These are phyloP conservation scores for Dictyophora rubrovolvata DNA, from an alignment of 768 basidiomycete genomes.

Conservation along the genomic window DNA sequence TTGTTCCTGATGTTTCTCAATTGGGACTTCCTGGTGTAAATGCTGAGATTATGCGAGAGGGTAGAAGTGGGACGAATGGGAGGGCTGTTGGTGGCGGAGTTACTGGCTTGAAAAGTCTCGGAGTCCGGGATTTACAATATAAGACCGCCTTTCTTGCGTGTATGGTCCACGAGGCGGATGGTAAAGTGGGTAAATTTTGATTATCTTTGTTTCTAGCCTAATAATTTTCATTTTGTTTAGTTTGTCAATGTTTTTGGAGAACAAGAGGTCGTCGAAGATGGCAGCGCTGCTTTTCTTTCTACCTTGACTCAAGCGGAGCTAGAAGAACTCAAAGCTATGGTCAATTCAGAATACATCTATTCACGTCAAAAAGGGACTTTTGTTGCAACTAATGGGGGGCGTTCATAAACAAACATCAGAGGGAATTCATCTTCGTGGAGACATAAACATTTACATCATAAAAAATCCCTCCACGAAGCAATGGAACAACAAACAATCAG, in stretches of 20 bases:
- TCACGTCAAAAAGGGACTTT: constrained; percentile 93
- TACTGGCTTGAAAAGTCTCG: constrained; percentile 86
- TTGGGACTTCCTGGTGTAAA: constrained; percentile 92
- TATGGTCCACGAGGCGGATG: constrained; percentile 91
- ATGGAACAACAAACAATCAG: constrained; percentile 99
- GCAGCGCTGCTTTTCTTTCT: constrained; percentile 75
- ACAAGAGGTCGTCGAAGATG: constrained; percentile 67
- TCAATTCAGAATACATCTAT: constrained; percentile 91
- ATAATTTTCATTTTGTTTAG: constrained; percentile 24
- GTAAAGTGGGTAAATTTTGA: constrained; percentile 47
- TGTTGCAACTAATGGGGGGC: constrained; percentile 96
- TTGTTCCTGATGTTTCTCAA: constrained; percentile 96
- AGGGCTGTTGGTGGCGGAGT: constrained; percentile 75
- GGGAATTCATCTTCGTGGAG: constrained; percentile 96
- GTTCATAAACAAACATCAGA: constrained; percentile 95
- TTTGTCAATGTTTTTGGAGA: constrained; percentile 85
- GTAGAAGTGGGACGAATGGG: constrained; percentile 48
- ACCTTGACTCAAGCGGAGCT: constrained; percentile 90
- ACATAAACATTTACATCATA: constrained; percentile 96
- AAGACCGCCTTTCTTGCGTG: constrained; percentile 98
- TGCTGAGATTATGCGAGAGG: constrained; percentile 83
- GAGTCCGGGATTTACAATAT: constrained; percentile 92
- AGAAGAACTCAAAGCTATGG: constrained; percentile 91
- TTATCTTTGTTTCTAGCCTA: constrained; percentile 2
- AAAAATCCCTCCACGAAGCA: constrained; percentile 96